Conservation (phyloP, 805 yeast species). For the Scheffersomyces coipomensis region DNA sequence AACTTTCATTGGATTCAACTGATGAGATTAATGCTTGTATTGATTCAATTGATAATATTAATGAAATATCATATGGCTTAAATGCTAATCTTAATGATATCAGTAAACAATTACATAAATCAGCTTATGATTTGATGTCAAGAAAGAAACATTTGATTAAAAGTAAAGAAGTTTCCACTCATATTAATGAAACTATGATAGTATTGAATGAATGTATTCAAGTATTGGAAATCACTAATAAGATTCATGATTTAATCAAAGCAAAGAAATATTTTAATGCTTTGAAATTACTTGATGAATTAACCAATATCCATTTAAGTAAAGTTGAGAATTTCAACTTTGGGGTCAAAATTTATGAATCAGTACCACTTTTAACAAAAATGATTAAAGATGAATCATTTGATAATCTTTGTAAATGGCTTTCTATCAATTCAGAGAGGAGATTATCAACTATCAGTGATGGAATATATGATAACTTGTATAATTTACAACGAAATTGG, state of each 20-base stretch:
- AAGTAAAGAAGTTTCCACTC: slow-evolving; percentile 60
- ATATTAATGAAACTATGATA: slow-evolving; percentile 68
- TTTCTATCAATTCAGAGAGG: slow-evolving; percentile 58
- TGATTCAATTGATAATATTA: slow-evolving; percentile 60
- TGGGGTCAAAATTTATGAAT: slow-evolving; percentile 66
- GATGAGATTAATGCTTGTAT: slow-evolving; percentile 57
- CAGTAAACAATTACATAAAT: slow-evolving; percentile 55
- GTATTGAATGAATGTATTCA: slow-evolving; percentile 73
- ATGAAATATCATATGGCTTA: slow-evolving; percentile 54
- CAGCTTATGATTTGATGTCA: slow-evolving; percentile 64
- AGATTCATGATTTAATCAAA: slow-evolving; percentile 75
- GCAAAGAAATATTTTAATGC: slow-evolving; percentile 82
- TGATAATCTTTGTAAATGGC: slow-evolving; percentile 62
- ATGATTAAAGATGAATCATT: slow-evolving; percentile 75
- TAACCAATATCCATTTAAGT: slow-evolving; percentile 66
- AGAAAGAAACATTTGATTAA: slow-evolving; percentile 60
- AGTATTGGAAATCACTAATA: slow-evolving; percentile 82
- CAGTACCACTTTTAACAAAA: slow-evolving; percentile 73
- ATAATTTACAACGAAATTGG: slow-evolving; percentile 62
- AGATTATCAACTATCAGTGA: slow-evolving; percentile 61
- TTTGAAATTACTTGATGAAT: slow-evolving; percentile 73
- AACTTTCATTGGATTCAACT: slow-evolving; percentile 60
- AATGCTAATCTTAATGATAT: slow-evolving; percentile 55
- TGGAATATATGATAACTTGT: slow-evolving; percentile 52
- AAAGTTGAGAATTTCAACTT: slow-evolving; percentile 74